These are phyloP conservation scores for Acanthamoeba sp. DNA, from an alignment of 208 protist species.

Conservation along the genomic window DNA sequence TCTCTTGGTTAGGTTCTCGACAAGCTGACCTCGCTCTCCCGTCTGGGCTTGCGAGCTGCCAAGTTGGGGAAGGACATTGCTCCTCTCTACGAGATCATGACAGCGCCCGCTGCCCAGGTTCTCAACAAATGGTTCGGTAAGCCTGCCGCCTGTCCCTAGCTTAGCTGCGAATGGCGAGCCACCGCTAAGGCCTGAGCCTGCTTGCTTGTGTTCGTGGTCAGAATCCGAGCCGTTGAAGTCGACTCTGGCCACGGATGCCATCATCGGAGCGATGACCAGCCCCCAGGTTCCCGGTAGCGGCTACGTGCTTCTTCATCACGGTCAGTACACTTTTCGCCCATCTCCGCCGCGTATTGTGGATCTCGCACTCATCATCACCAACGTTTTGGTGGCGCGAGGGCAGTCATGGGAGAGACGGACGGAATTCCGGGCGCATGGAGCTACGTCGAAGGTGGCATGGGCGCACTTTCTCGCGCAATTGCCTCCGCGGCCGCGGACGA, in stretches of 20 bases:
- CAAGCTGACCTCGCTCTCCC: constrained; percentile 15
- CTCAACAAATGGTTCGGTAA: constrained; percentile 77
- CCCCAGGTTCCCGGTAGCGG: constrained; percentile 78
- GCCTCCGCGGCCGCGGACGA: constrained; percentile 60
- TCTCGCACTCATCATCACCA: not conserved
- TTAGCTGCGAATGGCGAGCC: too few species aligned
- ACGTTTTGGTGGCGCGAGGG: not conserved
- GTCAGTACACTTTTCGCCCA: not conserved
- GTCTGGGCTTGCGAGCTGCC: not conserved
- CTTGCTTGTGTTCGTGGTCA: constrained; percentile 21
- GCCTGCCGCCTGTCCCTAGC: too few species aligned
- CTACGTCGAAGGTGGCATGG: constrained; percentile 84
- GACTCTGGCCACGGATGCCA: constrained; percentile 86
- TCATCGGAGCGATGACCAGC: constrained; percentile 85
- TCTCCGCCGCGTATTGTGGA: not conserved
- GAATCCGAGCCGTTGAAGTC: constrained; percentile 82
- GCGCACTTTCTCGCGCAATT: constrained; percentile 75
- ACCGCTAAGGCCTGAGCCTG: not conserved
- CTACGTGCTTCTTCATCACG: constrained; percentile 88
- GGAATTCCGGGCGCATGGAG: constrained; percentile 74
- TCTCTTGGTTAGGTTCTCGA: constrained; percentile 15
- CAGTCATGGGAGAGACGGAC: constrained; percentile 71
- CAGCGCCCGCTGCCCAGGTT: constrained; percentile 74
- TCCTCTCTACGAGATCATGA: constrained; percentile 75
- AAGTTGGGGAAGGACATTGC: constrained; percentile 57